These are phyloP conservation scores for Myxozyma neotropica DNA, from an alignment of 805 yeast species.

Conservation along the genomic window DNA sequence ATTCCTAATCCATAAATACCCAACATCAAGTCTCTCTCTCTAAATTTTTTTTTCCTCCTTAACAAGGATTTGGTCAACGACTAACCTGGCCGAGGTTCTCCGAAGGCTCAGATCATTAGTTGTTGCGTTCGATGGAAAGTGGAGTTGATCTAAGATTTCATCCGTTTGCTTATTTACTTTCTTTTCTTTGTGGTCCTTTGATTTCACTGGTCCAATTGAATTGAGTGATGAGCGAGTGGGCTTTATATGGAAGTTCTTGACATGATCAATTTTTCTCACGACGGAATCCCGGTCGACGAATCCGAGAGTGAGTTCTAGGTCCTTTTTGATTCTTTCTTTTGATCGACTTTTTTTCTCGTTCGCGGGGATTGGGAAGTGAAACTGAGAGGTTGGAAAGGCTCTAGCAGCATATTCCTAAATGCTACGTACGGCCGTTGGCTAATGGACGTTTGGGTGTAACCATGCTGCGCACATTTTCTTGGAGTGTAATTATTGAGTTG, in stretches of 20 bases:
- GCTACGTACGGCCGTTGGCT: slow-evolving; percentile 93
- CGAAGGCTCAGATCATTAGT: slow-evolving; percentile 10
- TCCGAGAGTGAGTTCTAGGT: slow-evolving; percentile 66
- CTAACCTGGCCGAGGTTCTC: slow-evolving; percentile 18
- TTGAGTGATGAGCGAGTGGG: neutral
- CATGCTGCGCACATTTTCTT: slow-evolving; percentile 89
- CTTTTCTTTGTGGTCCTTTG: slow-evolving; percentile 2
- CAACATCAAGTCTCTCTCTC: neutral
- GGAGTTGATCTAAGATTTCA: slow-evolving; percentile 25
- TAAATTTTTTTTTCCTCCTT: neutral
- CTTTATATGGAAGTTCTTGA: neutral
- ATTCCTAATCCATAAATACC: slow-evolving; percentile 6
- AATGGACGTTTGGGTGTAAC: slow-evolving; percentile 99
- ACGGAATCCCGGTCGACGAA: slow-evolving; percentile 92
- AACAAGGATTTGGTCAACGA: slow-evolving; percentile 24
- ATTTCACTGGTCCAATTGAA: slow-evolving; percentile 3
- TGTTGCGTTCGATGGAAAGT: slow-evolving; percentile 31
- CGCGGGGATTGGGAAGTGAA: too few relatives aligned
- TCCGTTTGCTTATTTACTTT: neutral
- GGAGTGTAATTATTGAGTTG: neutral
- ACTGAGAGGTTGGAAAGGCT: too few relatives aligned
- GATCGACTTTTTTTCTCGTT: slow-evolving; percentile 24
- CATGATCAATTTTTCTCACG: slow-evolving; percentile 28
- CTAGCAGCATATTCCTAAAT: slow-evolving; percentile 99
- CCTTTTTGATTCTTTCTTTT: slow-evolving; percentile 47